Evolutionary conservation across 495 filamentous ascomycete genomes (phyloP).

Genomic region (Neurospora hispaniola): DNA sequence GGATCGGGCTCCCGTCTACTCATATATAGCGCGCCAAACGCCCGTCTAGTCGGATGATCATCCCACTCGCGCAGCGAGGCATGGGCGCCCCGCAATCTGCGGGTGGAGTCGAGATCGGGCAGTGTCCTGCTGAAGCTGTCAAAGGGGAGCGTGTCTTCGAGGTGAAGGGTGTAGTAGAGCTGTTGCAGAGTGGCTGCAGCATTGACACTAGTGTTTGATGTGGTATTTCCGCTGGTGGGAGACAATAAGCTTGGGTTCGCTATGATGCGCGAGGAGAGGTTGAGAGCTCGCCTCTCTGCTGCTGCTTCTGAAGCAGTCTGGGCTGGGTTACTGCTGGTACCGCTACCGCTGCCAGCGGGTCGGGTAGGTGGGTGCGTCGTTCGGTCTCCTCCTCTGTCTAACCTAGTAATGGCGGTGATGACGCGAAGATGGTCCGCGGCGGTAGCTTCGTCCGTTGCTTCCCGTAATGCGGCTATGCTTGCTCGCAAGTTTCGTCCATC

Average conservation of each 20-base stretch:
- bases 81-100: neutral
- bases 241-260: constrained; percentile 6
- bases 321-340: constrained; percentile 1
- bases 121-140: neutral
- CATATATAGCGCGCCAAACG: constrained; percentile 8
- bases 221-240: neutral
- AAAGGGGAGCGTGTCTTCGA: neutral
- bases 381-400: neutral
- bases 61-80: constrained; percentile 19
- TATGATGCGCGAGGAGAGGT: constrained; percentile 10
- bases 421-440: neutral
- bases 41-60: constrained; percentile 12
- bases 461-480: neutral
- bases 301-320: constrained; percentile 2
- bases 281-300: constrained; percentile 7
- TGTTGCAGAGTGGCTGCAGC: neutral
- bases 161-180: neutral
- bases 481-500: neutral
- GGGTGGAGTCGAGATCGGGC: neutral
- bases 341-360: neutral
- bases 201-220: neutral
- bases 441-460: neutral
- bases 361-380: neutral
- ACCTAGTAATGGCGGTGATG: neutral
- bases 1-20: constrained; percentile 24